Conservation (phyloP, 106 monocot species). For the Dendrobium nobile region DNA sequence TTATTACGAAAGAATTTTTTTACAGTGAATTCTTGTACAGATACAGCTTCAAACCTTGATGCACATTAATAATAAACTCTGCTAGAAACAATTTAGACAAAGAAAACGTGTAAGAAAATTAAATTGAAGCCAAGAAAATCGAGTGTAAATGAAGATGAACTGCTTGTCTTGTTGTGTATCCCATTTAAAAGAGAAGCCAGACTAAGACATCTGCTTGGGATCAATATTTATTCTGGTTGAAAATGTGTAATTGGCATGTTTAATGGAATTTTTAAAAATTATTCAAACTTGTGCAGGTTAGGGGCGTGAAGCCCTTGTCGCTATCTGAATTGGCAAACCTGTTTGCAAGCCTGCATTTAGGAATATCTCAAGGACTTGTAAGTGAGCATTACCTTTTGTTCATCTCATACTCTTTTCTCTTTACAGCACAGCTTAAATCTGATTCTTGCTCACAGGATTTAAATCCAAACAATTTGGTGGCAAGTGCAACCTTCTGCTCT, state of each 20-base stretch:
- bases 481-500: slow-evolving; percentile 78
- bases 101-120: neutral
- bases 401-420: slow-evolving; percentile 6
- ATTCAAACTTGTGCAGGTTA: slow-evolving; percentile 58
- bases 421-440: slow-evolving; percentile 4
- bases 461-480: slow-evolving; percentile 94
- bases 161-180: neutral
- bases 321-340: slow-evolving; percentile 87
- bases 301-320: slow-evolving; percentile 79
- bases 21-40: neutral
- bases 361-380: slow-evolving; percentile 83
- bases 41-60: neutral
- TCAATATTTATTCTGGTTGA: slow-evolving; percentile 4
- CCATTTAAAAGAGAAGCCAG: neutral
- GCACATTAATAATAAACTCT: neutral
- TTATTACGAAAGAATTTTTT: neutral
- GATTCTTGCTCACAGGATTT: slow-evolving; percentile 46
- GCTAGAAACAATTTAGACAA: neutral
- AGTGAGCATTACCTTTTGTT: slow-evolving; percentile 9
- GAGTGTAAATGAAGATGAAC: no score
- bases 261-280: neutral
- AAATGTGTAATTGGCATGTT: neutral
- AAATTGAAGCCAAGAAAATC: neutral
- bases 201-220: neutral
- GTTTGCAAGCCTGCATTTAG: slow-evolving; percentile 63